Evolutionary conservation across 73 alveolate species (phyloP).

Genomic region (Symbiodinium pilosum): DNA sequence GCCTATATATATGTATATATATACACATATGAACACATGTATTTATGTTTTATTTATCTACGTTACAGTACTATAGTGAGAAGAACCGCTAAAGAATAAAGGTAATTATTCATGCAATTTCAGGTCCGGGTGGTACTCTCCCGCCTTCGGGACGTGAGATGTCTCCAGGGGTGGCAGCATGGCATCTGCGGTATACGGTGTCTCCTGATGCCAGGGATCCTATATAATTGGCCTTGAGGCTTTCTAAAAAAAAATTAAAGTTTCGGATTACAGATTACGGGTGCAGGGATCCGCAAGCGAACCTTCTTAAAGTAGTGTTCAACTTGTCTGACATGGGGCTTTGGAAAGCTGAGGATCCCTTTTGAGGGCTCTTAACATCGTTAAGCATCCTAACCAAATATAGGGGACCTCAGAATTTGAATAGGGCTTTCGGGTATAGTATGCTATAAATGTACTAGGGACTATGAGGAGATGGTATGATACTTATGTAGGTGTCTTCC

Average conservation of each 20-base stretch:
- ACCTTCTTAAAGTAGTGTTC: not conserved
- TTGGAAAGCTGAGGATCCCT: not conserved
- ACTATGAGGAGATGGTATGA: not conserved
- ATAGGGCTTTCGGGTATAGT: not conserved
- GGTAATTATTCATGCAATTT: not conserved
- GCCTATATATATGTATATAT: too few relatives aligned
- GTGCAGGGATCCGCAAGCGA: not conserved
- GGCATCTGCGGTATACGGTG: conserved; percentile 63
- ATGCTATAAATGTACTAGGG: not conserved
- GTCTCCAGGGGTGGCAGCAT: conserved; percentile 78
- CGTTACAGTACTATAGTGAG: not conserved
- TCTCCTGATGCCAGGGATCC: conserved; percentile 19
- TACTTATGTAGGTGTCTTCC: not conserved
- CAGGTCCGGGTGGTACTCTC: not conserved
- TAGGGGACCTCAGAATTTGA: not conserved
- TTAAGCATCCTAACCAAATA: not conserved
- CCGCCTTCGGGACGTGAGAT: conserved; percentile 81
- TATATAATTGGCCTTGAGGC: too few relatives aligned
- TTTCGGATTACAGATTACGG: not conserved
- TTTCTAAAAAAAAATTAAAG: too few relatives aligned
- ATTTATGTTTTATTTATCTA: not conserved
- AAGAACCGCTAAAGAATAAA: not conserved
- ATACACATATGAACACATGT: not conserved
- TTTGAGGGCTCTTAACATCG: not conserved
- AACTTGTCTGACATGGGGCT: not conserved